phyloP scores from a whole-genome alignment of 371 early-diverging fungal genomes.

The Mucor velutinosus region DNA sequence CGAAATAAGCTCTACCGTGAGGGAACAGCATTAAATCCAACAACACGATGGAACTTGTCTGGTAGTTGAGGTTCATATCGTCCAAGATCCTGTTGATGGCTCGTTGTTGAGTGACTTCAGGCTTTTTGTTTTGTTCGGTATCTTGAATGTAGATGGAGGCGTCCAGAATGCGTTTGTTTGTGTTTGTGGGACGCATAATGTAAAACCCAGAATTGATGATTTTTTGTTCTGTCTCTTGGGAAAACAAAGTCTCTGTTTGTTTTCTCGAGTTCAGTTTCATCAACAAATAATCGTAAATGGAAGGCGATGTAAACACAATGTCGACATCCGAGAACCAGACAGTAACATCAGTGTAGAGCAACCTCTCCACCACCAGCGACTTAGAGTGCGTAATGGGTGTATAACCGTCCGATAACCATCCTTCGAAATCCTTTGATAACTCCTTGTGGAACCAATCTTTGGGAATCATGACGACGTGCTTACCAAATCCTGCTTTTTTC shows the following conservation, averaged over 20 bases:
- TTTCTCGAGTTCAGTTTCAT: slow-evolving; percentile 38
- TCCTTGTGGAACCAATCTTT: slow-evolving; percentile 35
- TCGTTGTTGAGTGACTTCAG: slow-evolving; percentile 50
- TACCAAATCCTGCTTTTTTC: slow-evolving; percentile 25
- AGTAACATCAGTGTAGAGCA: slow-evolving; percentile 36
- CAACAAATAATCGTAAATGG: slow-evolving; percentile 43
- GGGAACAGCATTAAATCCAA: slow-evolving; percentile 48
- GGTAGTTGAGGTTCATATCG: slow-evolving; percentile 44
- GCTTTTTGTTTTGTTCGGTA: slow-evolving; percentile 26
- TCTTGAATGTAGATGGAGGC: slow-evolving; percentile 49
- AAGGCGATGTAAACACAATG: slow-evolving; percentile 46
- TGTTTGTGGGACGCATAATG: slow-evolving; percentile 46
- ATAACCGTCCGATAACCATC: slow-evolving; percentile 31
- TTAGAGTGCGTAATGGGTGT: slow-evolving; percentile 42
- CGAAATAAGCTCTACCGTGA: slow-evolving; percentile 51
- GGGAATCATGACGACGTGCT: slow-evolving; percentile 36
- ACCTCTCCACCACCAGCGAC: slow-evolving; percentile 38
- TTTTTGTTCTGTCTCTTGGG: slow-evolving; percentile 48
- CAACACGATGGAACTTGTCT: slow-evolving; percentile 39
- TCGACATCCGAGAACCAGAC: slow-evolving; percentile 59
- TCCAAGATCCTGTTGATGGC: slow-evolving; percentile 51
- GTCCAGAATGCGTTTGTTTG: slow-evolving; percentile 45
- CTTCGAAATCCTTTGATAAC: slow-evolving; percentile 29
- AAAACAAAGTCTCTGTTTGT: slow-evolving; percentile 41
- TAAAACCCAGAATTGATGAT: slow-evolving; percentile 54